Conservation (phyloP, 352 stramenopile species). For the Phytophthora lateralis region DNA sequence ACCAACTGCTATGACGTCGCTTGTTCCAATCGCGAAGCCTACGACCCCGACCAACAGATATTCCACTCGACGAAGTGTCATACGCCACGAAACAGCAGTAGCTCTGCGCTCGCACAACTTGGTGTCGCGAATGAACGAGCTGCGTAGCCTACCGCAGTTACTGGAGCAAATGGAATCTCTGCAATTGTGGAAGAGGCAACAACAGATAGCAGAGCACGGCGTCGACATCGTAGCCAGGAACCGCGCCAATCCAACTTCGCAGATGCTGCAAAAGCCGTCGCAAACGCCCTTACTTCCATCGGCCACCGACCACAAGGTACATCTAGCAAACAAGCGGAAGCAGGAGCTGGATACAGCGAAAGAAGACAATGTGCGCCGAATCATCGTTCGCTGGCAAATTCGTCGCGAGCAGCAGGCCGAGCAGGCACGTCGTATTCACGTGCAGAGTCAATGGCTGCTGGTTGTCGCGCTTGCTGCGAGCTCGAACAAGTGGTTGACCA, state of each 20-base stretch:
- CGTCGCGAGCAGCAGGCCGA: conserved; percentile 43
- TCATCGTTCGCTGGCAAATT: conserved; percentile 62
- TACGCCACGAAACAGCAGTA: conserved; percentile 58
- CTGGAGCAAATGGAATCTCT: conserved; percentile 52
- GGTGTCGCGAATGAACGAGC: conserved; percentile 56
- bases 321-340: conserved; percentile 57
- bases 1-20: conserved; percentile 3
- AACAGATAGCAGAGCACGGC: conserved; percentile 48
- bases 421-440: conserved; percentile 36
- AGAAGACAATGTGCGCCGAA: conserved; percentile 38
- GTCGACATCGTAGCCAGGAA: conserved; percentile 60
- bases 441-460: conserved; percentile 68
- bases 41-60: conserved; percentile 24
- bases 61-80: conserved; percentile 46
- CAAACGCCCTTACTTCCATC: conserved; percentile 67
- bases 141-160: conserved; percentile 57
- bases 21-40: conserved; percentile 9
- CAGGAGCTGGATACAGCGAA: conserved; percentile 52
- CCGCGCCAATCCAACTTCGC: conserved; percentile 36
- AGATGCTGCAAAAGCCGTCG: conserved; percentile 51
- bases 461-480: conserved; percentile 44
- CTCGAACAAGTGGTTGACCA: conserved; percentile 42
- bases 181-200: conserved; percentile 43
- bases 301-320: conserved; percentile 50
- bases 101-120: conserved; percentile 60